Percentiles rank a stretch among this genome's conserved stretches.
Conservation (phyloP, 495 filamentous ascomycete genomes). For the Talaromyces thailandensis region DNA sequence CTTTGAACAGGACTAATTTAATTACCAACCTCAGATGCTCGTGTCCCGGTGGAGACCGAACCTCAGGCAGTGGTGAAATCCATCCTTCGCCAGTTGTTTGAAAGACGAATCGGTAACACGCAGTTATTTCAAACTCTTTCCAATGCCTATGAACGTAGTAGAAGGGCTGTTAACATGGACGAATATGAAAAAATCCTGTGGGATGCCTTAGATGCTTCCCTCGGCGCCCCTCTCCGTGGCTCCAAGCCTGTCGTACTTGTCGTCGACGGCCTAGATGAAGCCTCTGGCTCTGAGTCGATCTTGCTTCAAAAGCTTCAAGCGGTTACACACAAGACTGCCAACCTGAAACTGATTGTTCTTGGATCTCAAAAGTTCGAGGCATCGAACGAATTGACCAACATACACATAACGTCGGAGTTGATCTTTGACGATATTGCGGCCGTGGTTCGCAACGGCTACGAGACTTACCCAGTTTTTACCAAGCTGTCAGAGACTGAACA, state of each 20-base stretch:
- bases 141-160: conserved; percentile 21
- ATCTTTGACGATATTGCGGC: conserved; percentile 18
- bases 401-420: conserved; percentile 14
- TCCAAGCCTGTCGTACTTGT: conserved; percentile 27
- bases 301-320: conserved; percentile 17
- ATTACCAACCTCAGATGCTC: conserved; percentile 10
- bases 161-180: conserved; percentile 12
- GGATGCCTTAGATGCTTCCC: not conserved
- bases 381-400: conserved; percentile 10
- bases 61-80: conserved; percentile 18
- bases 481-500: conserved; percentile 15
- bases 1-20: not conserved
- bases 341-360: conserved; percentile 23
- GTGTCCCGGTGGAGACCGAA: conserved; percentile 16
- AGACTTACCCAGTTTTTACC: conserved; percentile 11
- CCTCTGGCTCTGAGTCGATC: conserved; percentile 18
- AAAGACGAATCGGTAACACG: conserved; percentile 28
- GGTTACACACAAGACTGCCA: conserved; percentile 15
- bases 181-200: conserved; percentile 16
- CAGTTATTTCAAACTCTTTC: conserved; percentile 23
- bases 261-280: conserved; percentile 28
- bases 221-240: conserved; percentile 17
- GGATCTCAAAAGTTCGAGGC: conserved; percentile 18
- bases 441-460: conserved; percentile 16
- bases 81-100: conserved; percentile 28